These are phyloP conservation scores for Botrytis hyacinthi DNA, from an alignment of 2,329 filamentous ascomycete species.

Conservation along the genomic window DNA sequence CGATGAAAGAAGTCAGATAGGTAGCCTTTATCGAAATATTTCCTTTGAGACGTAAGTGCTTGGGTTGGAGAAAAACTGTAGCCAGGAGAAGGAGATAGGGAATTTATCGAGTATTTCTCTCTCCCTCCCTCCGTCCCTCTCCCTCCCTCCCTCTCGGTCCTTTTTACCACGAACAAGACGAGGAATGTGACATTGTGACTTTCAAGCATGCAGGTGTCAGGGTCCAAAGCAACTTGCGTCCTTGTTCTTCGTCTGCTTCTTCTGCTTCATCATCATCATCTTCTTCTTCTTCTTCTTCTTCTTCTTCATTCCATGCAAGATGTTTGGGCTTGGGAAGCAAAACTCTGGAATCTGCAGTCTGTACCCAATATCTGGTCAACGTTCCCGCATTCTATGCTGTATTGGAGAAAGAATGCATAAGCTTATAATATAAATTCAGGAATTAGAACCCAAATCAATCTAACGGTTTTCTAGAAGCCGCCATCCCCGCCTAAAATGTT, in stretches of 20 bases:
- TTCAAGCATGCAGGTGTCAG: background rate
- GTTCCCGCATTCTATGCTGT: background rate
- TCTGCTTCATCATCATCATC: too few species aligned
- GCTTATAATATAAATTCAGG: background rate
- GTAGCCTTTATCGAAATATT: background rate
- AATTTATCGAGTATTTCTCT: background rate
- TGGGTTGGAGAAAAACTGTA: background rate
- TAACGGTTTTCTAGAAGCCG: constrained; percentile 17
- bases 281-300: background rate
- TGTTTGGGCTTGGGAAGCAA: background rate
- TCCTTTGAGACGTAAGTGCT: background rate
- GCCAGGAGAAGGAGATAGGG: background rate
- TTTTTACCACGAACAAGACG: background rate
- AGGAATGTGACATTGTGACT: background rate
- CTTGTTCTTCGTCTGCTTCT: background rate
- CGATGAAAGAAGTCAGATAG: background rate
- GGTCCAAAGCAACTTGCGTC: background rate
- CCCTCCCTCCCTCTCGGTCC: background rate
- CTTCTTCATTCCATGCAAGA: background rate
- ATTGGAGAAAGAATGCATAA: constrained; percentile 2
- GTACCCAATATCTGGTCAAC: background rate
- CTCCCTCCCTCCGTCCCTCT: background rate
- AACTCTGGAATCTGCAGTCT: background rate
- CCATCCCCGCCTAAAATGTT: constrained; percentile 12
- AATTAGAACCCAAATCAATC: background rate